Evolutionary conservation across 129 eudicot species (phyloP), one percentile per base, ranked within the genome.

Genomic region (Centrapalus pauciflorus): DNA sequence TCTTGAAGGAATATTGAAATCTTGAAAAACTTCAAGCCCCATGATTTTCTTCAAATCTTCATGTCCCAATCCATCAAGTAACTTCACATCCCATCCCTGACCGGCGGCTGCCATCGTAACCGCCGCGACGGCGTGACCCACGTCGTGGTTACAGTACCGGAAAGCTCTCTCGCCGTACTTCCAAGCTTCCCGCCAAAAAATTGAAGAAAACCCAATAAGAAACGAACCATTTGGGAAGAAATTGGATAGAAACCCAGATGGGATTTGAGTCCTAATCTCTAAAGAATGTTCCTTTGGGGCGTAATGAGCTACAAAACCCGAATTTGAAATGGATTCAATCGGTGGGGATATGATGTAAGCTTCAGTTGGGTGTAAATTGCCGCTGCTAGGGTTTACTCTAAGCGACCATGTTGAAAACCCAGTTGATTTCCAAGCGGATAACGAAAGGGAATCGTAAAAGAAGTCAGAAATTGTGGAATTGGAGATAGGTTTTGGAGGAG

Each of bases 181-280:
- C 98, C 96, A 93, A 56, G 90, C 84, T 64, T 93, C 98, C 84
- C 98, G 81, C 98, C 96, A 93, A 51, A 88, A 93, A 75, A 88
- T 75, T 4, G 98, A 93, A 23, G 92, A 77, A 37, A 93, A 11
- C 33, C 98, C 98, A 49, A 92, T 62, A 45, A 92, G 62, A 32
- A 92, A 88, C 6, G 84, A 88, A 43, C 69, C 81, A 0, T 77
- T n/a, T 2, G 96, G 92, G 8, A 88, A 76, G 20, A 69, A 61
- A 5, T 60, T 41, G 55, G 59, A 1, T 29, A 88, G 80, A 69
- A 88, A 70, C 67, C 78, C 84, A 67, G 77, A 25, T 68, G 89
- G 87, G 5, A 88, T 75, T 74, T 82, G 74, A 27, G 84, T 80
- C 26, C 92, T 86, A 3, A 85, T 48, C 76, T 93, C 98, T 28